Evolutionary conservation across 1,139 yeast species (phyloP).

Genomic region (Geotrichum fermentans): DNA sequence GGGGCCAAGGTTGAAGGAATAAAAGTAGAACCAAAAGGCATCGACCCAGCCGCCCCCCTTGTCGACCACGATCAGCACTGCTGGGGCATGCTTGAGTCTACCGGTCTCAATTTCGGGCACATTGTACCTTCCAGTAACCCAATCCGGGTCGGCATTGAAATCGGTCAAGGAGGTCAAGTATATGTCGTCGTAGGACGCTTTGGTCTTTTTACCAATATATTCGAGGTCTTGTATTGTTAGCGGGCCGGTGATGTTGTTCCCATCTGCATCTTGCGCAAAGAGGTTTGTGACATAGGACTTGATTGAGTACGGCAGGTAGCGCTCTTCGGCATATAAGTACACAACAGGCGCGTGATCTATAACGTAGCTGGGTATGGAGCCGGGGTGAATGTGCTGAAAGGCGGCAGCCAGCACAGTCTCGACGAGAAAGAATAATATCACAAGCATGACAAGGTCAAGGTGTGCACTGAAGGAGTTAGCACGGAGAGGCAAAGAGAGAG

Average conservation of each 20-base stretch:
- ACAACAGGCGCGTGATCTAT: conserved; percentile 72
- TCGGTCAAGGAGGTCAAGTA: conserved; percentile 66
- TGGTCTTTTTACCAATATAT: conserved; percentile 17
- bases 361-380: conserved; percentile 68
- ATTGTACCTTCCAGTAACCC: conserved; percentile 74
- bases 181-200: conserved; percentile 31
- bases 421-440: neutral
- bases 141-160: conserved; percentile 70
- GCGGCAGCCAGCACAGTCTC: neutral
- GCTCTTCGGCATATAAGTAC: conserved; percentile 83
- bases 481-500: neutral
- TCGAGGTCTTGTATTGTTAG: conserved; percentile 26
- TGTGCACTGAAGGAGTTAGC: neutral
- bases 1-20: conserved; percentile 91
- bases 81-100: conserved; percentile 68
- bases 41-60: conserved; percentile 92
- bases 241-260: conserved; percentile 30
- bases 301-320: conserved; percentile 79
- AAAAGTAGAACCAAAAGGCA: conserved; percentile 94
- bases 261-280: conserved; percentile 30
- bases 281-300: conserved; percentile 64
- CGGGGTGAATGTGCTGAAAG: neutral
- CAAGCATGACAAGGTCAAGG: conserved; percentile 1
- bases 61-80: conserved; percentile 75
- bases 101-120: conserved; percentile 71